phyloP scores from a whole-genome alignment of 2,329 filamentous ascomycete species.

The Xylaria sp. region DNA sequence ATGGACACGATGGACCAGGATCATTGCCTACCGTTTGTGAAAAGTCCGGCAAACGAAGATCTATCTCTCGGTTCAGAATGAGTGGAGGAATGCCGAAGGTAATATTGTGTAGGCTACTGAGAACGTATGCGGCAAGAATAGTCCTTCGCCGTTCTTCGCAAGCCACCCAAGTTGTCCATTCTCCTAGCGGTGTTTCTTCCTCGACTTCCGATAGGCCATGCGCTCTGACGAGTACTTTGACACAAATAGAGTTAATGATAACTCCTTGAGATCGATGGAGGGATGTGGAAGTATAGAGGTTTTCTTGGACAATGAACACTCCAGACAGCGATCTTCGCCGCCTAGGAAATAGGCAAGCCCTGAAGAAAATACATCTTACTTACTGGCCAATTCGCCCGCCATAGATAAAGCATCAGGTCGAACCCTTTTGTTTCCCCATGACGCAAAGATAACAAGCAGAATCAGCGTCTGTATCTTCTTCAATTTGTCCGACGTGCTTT shows the following conservation, averaged over 20 bases:
- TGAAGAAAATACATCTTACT: neutral
- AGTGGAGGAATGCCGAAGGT: conserved; percentile 71
- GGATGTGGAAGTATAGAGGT: neutral
- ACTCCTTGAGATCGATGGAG: neutral
- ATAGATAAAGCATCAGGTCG: conserved; percentile 43
- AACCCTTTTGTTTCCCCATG: conserved; percentile 42
- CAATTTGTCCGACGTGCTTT: conserved; percentile 34
- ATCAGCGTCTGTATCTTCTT: conserved; percentile 55
- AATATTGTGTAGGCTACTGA: conserved; percentile 70
- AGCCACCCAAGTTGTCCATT: conserved; percentile 66
- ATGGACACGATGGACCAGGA: neutral
- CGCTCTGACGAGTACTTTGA: conserved; percentile 27
- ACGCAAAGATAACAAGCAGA: conserved; percentile 48
- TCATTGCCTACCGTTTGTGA: conserved; percentile 43
- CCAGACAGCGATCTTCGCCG: neutral
- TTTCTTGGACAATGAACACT: neutral
- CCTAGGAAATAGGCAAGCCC: too few relatives aligned
- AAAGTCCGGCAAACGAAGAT: conserved; percentile 64
- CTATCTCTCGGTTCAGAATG: conserved; percentile 65
- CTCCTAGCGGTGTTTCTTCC: conserved; percentile 54
- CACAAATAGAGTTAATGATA: neutral
- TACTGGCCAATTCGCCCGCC: conserved; percentile 40
- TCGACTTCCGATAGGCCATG: conserved; percentile 22
- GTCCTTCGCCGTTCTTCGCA: conserved; percentile 61
- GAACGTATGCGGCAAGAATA: conserved; percentile 63